phyloP scores from a whole-genome alignment of 2,329 filamentous ascomycete species.

The Alternaria metachromatica region DNA sequence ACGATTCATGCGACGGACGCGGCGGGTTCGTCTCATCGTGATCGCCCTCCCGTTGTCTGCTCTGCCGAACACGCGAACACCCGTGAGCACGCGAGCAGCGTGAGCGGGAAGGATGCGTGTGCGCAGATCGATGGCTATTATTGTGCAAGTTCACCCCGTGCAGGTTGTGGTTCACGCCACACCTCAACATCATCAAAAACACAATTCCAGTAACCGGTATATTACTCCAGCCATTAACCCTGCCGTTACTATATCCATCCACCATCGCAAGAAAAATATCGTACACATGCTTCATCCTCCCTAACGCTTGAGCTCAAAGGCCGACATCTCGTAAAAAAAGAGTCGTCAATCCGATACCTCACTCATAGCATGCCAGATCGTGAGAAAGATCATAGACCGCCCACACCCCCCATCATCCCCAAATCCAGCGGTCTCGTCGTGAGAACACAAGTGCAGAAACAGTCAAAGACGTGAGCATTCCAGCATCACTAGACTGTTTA shows the following conservation, averaged over 20 bases:
- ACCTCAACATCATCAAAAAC: neutral
- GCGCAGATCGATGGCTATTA: neutral
- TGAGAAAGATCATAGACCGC: constrained; percentile 1
- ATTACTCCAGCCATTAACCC: neutral
- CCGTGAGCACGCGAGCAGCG: neutral
- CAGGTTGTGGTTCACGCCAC: neutral
- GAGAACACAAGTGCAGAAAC: constrained; percentile 4
- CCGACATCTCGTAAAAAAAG: neutral
- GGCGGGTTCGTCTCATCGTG: neutral
- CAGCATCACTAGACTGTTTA: constrained; percentile 23
- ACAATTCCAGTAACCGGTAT: neutral
- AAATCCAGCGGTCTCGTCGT: neutral
- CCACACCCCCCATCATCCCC: neutral
- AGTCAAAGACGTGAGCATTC: constrained; percentile 25
- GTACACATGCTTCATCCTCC: neutral
- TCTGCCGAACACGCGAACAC: neutral
- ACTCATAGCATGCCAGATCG: neutral
- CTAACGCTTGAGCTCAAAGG: neutral
- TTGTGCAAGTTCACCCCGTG: rapidly evolving
- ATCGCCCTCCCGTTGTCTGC: neutral
- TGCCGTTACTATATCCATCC: neutral
- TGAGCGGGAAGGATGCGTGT: neutral
- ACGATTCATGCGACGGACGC: neutral
- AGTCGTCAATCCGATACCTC: neutral
- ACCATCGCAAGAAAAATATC: neutral